Evolutionary conservation across 441 rosid genomes (phyloP).

Genomic region (Arabidopsis lyrata): DNA sequence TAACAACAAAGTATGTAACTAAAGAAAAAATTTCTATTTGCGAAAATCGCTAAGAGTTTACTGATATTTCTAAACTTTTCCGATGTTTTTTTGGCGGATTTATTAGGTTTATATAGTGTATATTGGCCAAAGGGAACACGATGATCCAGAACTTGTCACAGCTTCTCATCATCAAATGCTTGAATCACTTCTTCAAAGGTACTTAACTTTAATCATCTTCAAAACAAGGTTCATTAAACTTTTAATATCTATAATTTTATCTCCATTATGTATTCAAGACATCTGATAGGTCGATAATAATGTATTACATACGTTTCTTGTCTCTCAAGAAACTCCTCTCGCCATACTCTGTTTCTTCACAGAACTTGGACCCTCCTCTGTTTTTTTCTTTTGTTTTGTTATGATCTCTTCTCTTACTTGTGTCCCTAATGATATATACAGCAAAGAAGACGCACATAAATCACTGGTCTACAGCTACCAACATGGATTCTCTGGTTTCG

Average conservation of each 20-base stretch:
- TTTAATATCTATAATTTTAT: not conserved
- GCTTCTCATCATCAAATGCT: constrained; percentile 50
- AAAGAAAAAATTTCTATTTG: not conserved
- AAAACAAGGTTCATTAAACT: not conserved
- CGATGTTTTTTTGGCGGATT: not conserved
- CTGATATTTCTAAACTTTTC: not conserved
- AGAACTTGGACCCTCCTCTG: not conserved
- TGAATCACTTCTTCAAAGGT: constrained; percentile 47
- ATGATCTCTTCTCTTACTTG: not conserved
- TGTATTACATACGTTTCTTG: not conserved
- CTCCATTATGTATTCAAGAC: not conserved
- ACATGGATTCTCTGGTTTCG: constrained; percentile 79
- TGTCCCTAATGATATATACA: constrained; percentile 27
- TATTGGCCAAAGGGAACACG: constrained; percentile 44
- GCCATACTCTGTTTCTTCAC: constrained; percentile 18
- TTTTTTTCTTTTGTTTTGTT: not conserved
- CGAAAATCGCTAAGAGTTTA: too few relatives aligned
- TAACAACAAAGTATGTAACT: constrained; percentile 11
- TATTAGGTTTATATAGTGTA: constrained; percentile 42
- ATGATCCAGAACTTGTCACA: constrained; percentile 44
- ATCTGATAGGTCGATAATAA: not conserved
- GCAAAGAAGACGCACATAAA: constrained; percentile 55
- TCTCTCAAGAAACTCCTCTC: not conserved
- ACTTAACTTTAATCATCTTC: constrained; percentile 12
- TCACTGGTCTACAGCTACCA: constrained; percentile 66